Evolutionary conservation across 1,284 basidiomycete species (phyloP), one percentile per base, ranked within the genome.

Genomic region (Ustilago tritici): DNA sequence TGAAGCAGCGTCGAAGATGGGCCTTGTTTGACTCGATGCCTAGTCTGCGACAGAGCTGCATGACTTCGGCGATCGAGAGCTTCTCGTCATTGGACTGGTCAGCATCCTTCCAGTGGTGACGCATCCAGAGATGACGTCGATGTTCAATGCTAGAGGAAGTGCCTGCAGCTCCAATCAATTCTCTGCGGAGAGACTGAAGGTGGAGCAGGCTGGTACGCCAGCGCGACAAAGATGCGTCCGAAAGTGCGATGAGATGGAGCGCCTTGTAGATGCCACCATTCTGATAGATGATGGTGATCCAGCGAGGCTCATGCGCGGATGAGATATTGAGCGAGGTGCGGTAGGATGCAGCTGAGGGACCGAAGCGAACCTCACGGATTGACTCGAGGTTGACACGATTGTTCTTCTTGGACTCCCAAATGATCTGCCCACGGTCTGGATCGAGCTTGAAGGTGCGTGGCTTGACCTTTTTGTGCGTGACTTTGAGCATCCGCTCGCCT

Each of bases 331-430:
- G 92, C 74, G 93, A 92, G 55, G 92, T 89, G 70, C 93, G 91
- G 82, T 94, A 93, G 79, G 93, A 92, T 40, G 92, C 88, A 34
- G 93, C 91, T 71, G 93, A 90, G 11, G 90, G 83, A 53, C 92
- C 93, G 8, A 92, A 90, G 14, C 96, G 92, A 10, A 99, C 90
- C 84, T 98, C 95, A 73, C 95, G 93, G 85, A 99, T 95, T 77
- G 91, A 91, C 85, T 94, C 93, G 78, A 98, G 92, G 4, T 93
- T 92, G 63, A 97, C 95, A 93, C 28, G 69, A n/a, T 85, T 85
- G 54, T 83, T 79, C 85, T 92, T 92, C 85, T 91, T 92, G 53
- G 93, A 94, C 73, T 93, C 91, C 91, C 93, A 98, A 5, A 92
- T 86, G 77, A 98, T 93, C 75, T 91, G 90, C 0, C 94, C 93